Conservation (phyloP, 179 eudicot genomes). For the Silene coronaria region DNA sequence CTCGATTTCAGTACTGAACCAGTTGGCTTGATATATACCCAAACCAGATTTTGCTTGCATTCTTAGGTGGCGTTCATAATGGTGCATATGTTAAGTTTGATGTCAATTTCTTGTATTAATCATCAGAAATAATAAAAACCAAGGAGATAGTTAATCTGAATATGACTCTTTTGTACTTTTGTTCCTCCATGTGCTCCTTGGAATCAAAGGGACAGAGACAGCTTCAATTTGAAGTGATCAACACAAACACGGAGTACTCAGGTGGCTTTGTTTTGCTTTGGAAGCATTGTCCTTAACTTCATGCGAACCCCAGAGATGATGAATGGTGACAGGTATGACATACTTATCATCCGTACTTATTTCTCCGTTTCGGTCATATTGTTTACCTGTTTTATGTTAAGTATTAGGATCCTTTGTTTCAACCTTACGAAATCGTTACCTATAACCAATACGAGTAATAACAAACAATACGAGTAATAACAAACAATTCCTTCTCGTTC, state of each 20-base stretch:
- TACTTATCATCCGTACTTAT: slow-evolving; percentile 13
- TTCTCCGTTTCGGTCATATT: not conserved
- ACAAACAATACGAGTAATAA: too few relatives aligned
- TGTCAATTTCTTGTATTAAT: not conserved
- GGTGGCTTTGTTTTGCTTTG: slow-evolving; percentile 28
- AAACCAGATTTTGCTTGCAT: not conserved
- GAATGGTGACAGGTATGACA: slow-evolving; percentile 24
- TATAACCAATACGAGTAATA: too few relatives aligned
- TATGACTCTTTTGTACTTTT: slow-evolving; percentile 22
- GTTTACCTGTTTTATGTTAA: not conserved
- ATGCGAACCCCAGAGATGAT: slow-evolving; percentile 16
- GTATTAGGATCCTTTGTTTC: too few relatives aligned
- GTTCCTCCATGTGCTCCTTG: slow-evolving; percentile 28
- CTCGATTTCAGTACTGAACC: not conserved
- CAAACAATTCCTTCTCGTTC: too few relatives aligned
- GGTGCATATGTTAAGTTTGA: slow-evolving; percentile 4
- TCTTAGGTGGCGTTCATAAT: not conserved
- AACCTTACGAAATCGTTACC: too few relatives aligned
- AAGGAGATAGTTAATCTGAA: slow-evolving; percentile 13
- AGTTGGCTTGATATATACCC: slow-evolving; percentile 9
- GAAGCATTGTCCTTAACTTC: slow-evolving; percentile 18
- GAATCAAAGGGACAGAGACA: slow-evolving; percentile 37
- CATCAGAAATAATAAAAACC: slow-evolving; percentile 5
- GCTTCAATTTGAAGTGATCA: slow-evolving; percentile 30
- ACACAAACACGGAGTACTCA: slow-evolving; percentile 23